A percentile compares a stretch with the other conserved stretches of the same genome.
Conservation (phyloP, 2,329 filamentous ascomycete species). For the Trichoderma sp. region DNA sequence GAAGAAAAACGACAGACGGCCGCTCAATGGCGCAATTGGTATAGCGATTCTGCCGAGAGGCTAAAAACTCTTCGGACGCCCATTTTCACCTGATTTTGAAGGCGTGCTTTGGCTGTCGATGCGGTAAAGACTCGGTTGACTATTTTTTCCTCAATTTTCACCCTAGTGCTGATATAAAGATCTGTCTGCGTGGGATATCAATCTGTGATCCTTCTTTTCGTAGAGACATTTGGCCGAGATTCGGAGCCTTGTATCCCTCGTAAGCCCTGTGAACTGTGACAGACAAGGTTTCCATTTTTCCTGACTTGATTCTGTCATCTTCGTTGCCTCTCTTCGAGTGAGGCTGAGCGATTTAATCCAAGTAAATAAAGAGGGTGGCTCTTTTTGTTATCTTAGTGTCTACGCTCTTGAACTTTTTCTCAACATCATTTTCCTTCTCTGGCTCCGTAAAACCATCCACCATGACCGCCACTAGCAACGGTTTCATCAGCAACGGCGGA, state of each 20-base stretch:
- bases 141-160: background rate
- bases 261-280: background rate
- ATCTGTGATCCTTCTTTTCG: background rate
- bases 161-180: slow-evolving; percentile 3
- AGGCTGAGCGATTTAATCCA: background rate
- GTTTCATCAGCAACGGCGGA: slow-evolving; percentile 27
- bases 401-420: background rate
- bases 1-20: slow-evolving; percentile 3
- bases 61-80: background rate
- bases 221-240: background rate
- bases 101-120: background rate
- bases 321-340: background rate
- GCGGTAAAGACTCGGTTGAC: slow-evolving; percentile 18
- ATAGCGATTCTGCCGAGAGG: background rate
- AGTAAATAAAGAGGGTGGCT: background rate
- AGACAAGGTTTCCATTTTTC: background rate
- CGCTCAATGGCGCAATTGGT: slow-evolving; percentile 13
- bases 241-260: background rate
- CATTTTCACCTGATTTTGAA: background rate
- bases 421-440: background rate
- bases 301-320: background rate
- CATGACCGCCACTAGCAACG: slow-evolving; percentile 18
- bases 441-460: background rate
- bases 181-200: background rate
- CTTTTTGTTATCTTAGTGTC: background rate